A percentile compares a stretch with the other conserved stretches of the same genome.
Conservation (phyloP, 495 filamentous ascomycete genomes). For the Aspergillus coremiiformis region DNA sequence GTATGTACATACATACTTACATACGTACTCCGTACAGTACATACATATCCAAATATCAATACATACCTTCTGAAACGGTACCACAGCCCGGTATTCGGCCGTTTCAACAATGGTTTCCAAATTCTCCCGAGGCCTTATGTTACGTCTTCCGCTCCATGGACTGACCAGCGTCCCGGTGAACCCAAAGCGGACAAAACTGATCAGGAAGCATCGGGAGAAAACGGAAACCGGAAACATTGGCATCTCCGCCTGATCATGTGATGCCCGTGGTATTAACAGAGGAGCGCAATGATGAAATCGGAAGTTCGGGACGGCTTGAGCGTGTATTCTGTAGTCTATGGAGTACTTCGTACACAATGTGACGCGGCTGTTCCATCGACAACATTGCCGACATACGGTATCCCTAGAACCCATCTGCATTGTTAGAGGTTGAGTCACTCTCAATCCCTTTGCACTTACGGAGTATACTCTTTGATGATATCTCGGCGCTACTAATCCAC, state of each 20-base stretch:
- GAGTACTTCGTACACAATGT: not conserved
- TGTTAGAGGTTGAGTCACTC: slow-evolving; percentile 2
- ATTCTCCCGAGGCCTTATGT: slow-evolving; percentile 20
- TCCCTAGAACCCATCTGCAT: not conserved
- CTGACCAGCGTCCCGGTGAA: slow-evolving; percentile 28
- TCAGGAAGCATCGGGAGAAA: slow-evolving; percentile 16
- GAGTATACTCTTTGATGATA: no score
- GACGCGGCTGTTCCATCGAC: not conserved
- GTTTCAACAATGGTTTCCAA: slow-evolving; percentile 7
- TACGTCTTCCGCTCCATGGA: slow-evolving; percentile 13
- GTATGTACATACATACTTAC: no score
- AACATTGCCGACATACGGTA: not conserved
- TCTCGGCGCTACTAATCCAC: no score
- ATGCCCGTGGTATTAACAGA: slow-evolving; percentile 10
- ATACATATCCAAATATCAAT: no score
- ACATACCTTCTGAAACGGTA: no score
- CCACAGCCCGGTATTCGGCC: slow-evolving; percentile 15
- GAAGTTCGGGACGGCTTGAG: not conserved
- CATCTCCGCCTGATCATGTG: slow-evolving; percentile 28
- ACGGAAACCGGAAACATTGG: slow-evolving; percentile 18
- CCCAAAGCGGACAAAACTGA: slow-evolving; percentile 31
- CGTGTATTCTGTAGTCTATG: no score
- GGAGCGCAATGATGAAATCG: not conserved
- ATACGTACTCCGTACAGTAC: no score
- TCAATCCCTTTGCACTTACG: not conserved